phyloP scores from a whole-genome alignment of 2,329 filamentous ascomycete genomes.

The Colletotrichum australisinense region DNA sequence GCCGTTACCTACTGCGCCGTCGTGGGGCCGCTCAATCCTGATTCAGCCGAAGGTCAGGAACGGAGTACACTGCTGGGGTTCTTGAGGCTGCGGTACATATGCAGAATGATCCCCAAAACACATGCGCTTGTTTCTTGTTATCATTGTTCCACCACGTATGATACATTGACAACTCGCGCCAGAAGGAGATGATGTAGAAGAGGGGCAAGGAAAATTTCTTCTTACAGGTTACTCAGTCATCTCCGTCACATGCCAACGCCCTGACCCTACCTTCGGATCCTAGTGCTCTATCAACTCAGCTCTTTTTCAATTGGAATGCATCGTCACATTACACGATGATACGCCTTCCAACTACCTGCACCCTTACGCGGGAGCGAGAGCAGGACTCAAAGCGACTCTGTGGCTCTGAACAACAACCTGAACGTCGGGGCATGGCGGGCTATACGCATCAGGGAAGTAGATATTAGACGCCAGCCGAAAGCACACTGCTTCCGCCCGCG shows the following conservation, averaged over 20 bases:
- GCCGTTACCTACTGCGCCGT: not conserved
- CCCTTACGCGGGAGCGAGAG: not conserved
- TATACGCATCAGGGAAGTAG: slow-evolving; percentile 21
- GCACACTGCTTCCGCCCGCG: slow-evolving; percentile 38
- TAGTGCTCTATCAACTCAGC: not conserved
- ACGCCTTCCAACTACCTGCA: not conserved
- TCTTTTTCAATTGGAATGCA: not conserved
- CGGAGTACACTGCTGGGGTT: not conserved
- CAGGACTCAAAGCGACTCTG: slow-evolving; percentile 34
- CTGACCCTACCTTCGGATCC: not conserved
- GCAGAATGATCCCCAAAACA: slow-evolving; percentile 11
- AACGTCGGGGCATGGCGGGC: slow-evolving; percentile 55
- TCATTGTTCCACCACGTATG: not conserved
- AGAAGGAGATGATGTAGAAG: not conserved
- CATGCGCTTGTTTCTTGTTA: slow-evolving; percentile 4
- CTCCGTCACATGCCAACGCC: not conserved
- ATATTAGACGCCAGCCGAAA: slow-evolving; percentile 39
- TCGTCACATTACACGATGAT: not conserved
- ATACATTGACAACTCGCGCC: not conserved
- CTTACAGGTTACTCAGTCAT: not conserved
- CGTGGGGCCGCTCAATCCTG: slow-evolving; percentile 1
- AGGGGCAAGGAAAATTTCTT: not conserved
- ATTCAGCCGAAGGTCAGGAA: not conserved
- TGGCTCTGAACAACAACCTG: slow-evolving; percentile 54
- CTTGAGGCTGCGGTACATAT: slow-evolving; percentile 1